Conservation (phyloP, 768 basidiomycete genomes). For the Exidia glandulosa region DNA sequence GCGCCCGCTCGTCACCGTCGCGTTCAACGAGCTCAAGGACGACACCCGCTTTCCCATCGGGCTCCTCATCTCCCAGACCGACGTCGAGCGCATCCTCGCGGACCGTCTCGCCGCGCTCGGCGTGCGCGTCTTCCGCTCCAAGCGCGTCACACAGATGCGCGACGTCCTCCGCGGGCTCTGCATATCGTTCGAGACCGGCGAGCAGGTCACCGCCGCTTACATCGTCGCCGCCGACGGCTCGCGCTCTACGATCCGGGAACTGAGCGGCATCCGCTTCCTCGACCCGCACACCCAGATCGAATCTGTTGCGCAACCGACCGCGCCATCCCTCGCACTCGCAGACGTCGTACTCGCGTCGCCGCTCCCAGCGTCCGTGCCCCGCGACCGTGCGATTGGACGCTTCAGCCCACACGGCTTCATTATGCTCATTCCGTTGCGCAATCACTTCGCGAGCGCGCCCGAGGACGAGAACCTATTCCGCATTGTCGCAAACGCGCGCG, state of each 20-base stretch:
- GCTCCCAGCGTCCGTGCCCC: slow-evolving; percentile 13
- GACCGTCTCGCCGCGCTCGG: slow-evolving; percentile 22
- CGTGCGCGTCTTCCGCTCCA: slow-evolving; percentile 25
- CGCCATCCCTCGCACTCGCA: slow-evolving; percentile 34
- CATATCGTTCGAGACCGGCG: slow-evolving; percentile 38
- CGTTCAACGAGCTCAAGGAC: slow-evolving; percentile 24
- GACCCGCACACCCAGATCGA: slow-evolving; percentile 27
- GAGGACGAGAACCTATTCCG: background rate
- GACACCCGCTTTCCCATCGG: slow-evolving; percentile 35
- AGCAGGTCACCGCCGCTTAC: slow-evolving; percentile 31
- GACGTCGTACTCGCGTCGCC: slow-evolving; percentile 30
- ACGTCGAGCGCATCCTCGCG: slow-evolving; percentile 31
- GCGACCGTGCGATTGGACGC: slow-evolving; percentile 16
- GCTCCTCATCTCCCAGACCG: slow-evolving; percentile 31
- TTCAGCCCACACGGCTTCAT: slow-evolving; percentile 21
- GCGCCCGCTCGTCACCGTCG: slow-evolving; percentile 14
- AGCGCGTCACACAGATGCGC: slow-evolving; percentile 27
- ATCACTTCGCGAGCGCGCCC: background rate
- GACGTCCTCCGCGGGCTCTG: slow-evolving; percentile 17
- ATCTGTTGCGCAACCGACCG: slow-evolving; percentile 15
- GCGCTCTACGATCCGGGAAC: slow-evolving; percentile 32
- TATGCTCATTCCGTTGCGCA: slow-evolving; percentile 26
- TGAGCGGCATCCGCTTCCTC: slow-evolving; percentile 30
- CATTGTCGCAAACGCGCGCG: background rate
- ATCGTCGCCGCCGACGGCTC: slow-evolving; percentile 44